These are phyloP conservation scores for Dimocarpus longan DNA, from an alignment of 345 rosid species.

Conservation along the genomic window DNA sequence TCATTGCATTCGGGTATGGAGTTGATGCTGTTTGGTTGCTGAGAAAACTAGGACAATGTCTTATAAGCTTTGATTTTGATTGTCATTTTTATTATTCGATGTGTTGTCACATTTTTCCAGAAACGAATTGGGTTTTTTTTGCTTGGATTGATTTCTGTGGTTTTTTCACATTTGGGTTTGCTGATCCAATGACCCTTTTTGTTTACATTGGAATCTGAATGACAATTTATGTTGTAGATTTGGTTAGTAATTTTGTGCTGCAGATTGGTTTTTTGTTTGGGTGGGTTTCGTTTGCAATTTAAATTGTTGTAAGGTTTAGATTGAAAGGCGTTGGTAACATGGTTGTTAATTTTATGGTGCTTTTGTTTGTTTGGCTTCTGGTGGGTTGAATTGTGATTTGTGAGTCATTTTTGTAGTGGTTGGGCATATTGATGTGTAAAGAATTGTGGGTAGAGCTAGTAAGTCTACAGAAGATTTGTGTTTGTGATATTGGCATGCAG, in stretches of 20 bases:
- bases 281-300: neutral
- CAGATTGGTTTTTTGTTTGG: neutral
- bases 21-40: conserved; percentile 17
- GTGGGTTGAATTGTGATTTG: neutral
- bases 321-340: neutral
- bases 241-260: neutral
- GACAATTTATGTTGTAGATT: neutral
- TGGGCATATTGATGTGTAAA: no score
- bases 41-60: conserved; percentile 19
- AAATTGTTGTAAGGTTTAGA: neutral
- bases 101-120: neutral
- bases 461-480: neutral
- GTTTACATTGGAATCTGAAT: neutral
- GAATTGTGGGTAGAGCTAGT: neutral
- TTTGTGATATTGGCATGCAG: neutral
- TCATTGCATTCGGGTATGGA: neutral
- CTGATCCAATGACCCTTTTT: neutral
- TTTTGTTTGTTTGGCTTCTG: neutral
- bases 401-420: neutral
- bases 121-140: neutral
- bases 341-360: neutral
- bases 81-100: neutral
- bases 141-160: neutral
- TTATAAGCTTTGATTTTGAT: neutral
- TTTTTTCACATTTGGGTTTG: conserved; percentile 5